Conservation (phyloP, 176 grass and related monocot species). For the Juncus inflexus region DNA sequence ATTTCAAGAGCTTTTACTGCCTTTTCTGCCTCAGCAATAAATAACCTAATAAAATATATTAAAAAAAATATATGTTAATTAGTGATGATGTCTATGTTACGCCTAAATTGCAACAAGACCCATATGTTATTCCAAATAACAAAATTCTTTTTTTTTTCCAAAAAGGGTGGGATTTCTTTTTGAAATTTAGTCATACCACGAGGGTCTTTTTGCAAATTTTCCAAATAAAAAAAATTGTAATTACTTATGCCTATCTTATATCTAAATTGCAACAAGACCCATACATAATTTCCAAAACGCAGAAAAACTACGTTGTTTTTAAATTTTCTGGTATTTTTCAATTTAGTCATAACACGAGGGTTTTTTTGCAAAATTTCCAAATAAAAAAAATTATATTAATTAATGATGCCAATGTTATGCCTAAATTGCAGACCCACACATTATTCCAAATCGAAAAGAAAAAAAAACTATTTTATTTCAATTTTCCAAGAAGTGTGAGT, state of each 20-base stretch:
- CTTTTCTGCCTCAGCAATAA: constrained; percentile 81
- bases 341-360: too few relatives aligned
- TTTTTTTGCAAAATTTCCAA: not conserved
- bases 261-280: not conserved
- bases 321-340: too few relatives aligned
- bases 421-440: too few relatives aligned
- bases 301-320: too few relatives aligned
- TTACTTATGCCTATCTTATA: too few relatives aligned
- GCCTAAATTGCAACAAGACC: too few relatives aligned
- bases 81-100: not conserved
- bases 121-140: not conserved
- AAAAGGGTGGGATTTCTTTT: not conserved
- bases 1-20: constrained; percentile 64
- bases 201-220: not conserved
- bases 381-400: constrained; percentile 14
- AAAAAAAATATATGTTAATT: constrained; percentile 18
- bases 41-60: constrained; percentile 49
- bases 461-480: not conserved
- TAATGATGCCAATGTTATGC: too few relatives aligned
- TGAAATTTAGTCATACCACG: not conserved
- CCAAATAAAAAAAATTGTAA: not conserved
- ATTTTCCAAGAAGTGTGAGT: not conserved
- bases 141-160: not conserved
- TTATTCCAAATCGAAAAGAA: too few relatives aligned
- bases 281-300: not conserved